A percentile compares a stretch with the other conserved stretches of the same genome.
These are phyloP conservation scores for Boletus fagicola DNA, from an alignment of 768 basidiomycete species.

Conservation along the genomic window DNA sequence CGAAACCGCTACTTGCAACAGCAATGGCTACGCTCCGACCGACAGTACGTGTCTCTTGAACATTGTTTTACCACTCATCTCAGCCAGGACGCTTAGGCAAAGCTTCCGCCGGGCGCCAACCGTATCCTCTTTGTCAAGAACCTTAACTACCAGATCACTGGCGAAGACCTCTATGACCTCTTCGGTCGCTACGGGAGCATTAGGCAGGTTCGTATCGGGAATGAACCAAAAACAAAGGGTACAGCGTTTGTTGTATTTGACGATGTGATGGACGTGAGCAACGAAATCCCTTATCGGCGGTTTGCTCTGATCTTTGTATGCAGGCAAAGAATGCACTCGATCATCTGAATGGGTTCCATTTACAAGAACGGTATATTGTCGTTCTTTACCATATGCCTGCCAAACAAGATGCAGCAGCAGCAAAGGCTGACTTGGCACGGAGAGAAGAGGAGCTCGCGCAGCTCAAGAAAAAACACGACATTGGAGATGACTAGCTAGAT, in stretches of 20 bases:
- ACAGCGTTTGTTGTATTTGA: slow-evolving; percentile 97
- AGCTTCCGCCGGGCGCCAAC: slow-evolving; percentile 90
- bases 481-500: slow-evolving; percentile 65
- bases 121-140: slow-evolving; percentile 93
- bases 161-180: slow-evolving; percentile 93
- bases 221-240: slow-evolving; percentile 87
- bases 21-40: slow-evolving; percentile 69
- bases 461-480: slow-evolving; percentile 83
- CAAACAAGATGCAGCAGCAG: slow-evolving; percentile 92
- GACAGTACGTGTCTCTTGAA: slow-evolving; percentile 41
- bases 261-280: slow-evolving; percentile 89
- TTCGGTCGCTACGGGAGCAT: slow-evolving; percentile 98
- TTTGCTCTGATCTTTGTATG: slow-evolving; percentile 15
- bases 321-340: slow-evolving; percentile 97
- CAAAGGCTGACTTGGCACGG: slow-evolving; percentile 87
- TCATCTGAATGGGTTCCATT: slow-evolving; percentile 95
- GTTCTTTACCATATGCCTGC: slow-evolving; percentile 97
- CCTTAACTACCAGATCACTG: slow-evolving; percentile 87
- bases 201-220: slow-evolving; percentile 92
- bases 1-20: slow-evolving; percentile 3
- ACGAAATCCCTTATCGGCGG: background rate
- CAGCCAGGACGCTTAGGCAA: slow-evolving; percentile 47
- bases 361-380: slow-evolving; percentile 98
- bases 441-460: slow-evolving; percentile 87
- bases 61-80: background rate